Conservation (phyloP, 2,329 filamentous ascomycete species). For the Chrysoporthe puriensis region DNA sequence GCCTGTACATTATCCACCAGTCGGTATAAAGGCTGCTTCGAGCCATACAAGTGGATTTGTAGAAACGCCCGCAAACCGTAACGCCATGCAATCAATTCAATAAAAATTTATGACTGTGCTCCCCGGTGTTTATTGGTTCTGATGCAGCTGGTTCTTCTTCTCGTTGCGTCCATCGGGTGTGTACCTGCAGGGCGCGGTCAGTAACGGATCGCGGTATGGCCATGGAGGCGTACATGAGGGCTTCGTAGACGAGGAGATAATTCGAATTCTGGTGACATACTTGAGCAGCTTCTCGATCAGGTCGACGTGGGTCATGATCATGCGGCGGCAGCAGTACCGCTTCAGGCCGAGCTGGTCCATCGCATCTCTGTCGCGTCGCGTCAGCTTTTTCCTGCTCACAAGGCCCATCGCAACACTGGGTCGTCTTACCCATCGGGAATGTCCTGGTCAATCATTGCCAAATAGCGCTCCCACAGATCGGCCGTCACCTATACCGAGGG, state of each 20-base stretch:
- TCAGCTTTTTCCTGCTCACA: slow-evolving; percentile 29
- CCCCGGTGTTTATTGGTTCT: slow-evolving; percentile 21
- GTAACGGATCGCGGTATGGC: background rate
- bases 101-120: slow-evolving; percentile 1
- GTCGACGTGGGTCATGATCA: slow-evolving; percentile 99
- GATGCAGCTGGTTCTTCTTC: slow-evolving; percentile 56
- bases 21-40: background rate
- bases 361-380: slow-evolving; percentile 69
- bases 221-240: no score
- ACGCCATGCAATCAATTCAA: slow-evolving; percentile 25
- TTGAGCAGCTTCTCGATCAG: slow-evolving; percentile 97
- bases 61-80: slow-evolving; percentile 17
- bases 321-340: slow-evolving; percentile 97
- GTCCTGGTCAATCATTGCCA: slow-evolving; percentile 81
- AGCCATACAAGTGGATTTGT: background rate
- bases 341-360: slow-evolving; percentile 94
- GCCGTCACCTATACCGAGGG: slow-evolving; percentile 74
- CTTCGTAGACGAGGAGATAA: no score
- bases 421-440: slow-evolving; percentile 71
- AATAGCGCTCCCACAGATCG: slow-evolving; percentile 96
- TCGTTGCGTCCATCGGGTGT: slow-evolving; percentile 66
- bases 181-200: slow-evolving; percentile 47
- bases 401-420: background rate
- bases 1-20: background rate
- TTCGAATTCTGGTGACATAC: slow-evolving; percentile 52